These are phyloP conservation scores for Taphrina wiesneri DNA, from an alignment of 1,139 yeast species.

Conservation along the genomic window DNA sequence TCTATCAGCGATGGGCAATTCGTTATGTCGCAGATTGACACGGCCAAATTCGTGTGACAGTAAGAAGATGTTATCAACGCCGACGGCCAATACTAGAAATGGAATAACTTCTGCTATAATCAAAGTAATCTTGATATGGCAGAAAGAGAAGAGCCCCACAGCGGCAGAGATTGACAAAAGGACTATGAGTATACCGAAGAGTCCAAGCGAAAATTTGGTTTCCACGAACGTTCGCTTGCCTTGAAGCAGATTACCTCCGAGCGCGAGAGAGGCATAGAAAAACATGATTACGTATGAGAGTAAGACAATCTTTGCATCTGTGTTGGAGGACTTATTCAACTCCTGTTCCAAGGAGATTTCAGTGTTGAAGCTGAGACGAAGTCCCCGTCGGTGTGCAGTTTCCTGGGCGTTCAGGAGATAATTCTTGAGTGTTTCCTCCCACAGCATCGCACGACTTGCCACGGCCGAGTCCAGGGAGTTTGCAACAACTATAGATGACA, in stretches of 20 bases:
- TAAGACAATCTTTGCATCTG: slow-evolving; percentile 69
- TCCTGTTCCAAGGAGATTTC: slow-evolving; percentile 83
- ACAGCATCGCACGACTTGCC: slow-evolving; percentile 53
- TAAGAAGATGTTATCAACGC: slow-evolving; percentile 88
- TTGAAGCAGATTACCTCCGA: slow-evolving; percentile 52
- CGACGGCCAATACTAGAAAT: slow-evolving; percentile 88
- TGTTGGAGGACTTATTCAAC: slow-evolving; percentile 74
- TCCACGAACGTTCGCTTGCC: slow-evolving; percentile 49
- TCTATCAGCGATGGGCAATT: slow-evolving; percentile 55
- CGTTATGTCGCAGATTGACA: slow-evolving; percentile 53
- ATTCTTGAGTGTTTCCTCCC: slow-evolving; percentile 66
- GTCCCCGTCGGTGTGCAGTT: slow-evolving; percentile 52
- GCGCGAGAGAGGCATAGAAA: slow-evolving; percentile 77
- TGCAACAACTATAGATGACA: slow-evolving; percentile 64
- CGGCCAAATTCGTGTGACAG: slow-evolving; percentile 74
- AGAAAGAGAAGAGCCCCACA: slow-evolving; percentile 70
- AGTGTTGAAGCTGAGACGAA: slow-evolving; percentile 72
- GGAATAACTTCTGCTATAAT: slow-evolving; percentile 97
- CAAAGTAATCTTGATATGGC: slow-evolving; percentile 80
- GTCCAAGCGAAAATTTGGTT: slow-evolving; percentile 73
- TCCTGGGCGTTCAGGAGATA: slow-evolving; percentile 54
- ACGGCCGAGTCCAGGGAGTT: slow-evolving; percentile 53
- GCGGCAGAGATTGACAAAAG: slow-evolving; percentile 75
- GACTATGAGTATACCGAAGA: slow-evolving; percentile 79
- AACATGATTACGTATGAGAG: slow-evolving; percentile 88